Base-by-base conservation (phyloP, 208 protist genomes). In the Leishmania mexicana region DNA sequence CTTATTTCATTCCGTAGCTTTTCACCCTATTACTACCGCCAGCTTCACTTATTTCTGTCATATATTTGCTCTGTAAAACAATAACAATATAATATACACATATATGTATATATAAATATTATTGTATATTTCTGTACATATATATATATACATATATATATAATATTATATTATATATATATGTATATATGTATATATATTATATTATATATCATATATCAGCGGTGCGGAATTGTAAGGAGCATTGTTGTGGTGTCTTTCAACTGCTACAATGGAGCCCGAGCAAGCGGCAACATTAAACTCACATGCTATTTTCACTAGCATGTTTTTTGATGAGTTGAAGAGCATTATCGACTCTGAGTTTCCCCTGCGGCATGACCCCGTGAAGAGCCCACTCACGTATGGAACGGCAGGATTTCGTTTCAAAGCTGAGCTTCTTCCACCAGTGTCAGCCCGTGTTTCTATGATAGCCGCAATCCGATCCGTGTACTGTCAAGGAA, bases 401-500 rank as follows among this genome's bases (percentile, higher is more conserved):
- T 98, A 98, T 47, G 95, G 95, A 42, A 98, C 95, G 2, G 86
- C 95, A 11, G 95, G 95, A 19, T 97, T 97, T 81, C 87, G 95
- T 2, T 91, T 92, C 0, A 81, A 35, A 15, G 92, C 85, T 1
- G 53, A 35, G 8, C 40, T 93, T 5, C 81, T 98, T 6, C 76
- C 87, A 5, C 89, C 92, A 7, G 88, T 97, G 1, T 93, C 92
- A 49, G 89, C 88, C 1, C 86, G 95, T 42, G 83, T 97, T 17
- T 75, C 78, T 17, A 85, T 92, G 57, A 85, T 98, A 64, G 91
- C 91, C 17, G 85, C 86, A 15, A 51, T 96, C 10, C 89, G 95
- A 6, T 75, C 86, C 0, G 90, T 81, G 65, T 92, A 81, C 81
- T 80, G 81, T 13, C 57, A 70, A 28, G 28, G 81, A 67, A 86